phyloP scores from a whole-genome alignment of 2,329 filamentous ascomycete species.

The Hypoxylon sp. region DNA sequence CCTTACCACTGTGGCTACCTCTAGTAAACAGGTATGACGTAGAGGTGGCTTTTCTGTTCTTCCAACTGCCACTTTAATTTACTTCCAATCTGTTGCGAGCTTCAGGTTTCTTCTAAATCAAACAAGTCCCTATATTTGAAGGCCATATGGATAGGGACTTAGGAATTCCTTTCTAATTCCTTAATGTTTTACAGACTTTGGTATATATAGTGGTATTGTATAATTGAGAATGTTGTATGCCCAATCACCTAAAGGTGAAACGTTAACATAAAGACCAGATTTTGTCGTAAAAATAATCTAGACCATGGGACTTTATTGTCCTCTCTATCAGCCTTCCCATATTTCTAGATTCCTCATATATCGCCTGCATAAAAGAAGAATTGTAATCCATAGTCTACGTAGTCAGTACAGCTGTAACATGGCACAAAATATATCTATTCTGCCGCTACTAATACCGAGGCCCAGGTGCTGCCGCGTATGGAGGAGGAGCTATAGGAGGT shows the following conservation, averaged over 20 bases:
- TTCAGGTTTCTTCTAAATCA: too few species aligned
- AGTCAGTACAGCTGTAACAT: too few species aligned
- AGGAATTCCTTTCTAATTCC: not conserved
- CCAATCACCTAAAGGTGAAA: not conserved
- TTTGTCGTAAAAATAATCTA: not conserved
- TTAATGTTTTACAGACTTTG: not conserved
- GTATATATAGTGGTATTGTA: not conserved
- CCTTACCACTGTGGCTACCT: constrained; percentile 11
- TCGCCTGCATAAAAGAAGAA: not conserved
- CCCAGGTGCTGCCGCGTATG: constrained; percentile 25
- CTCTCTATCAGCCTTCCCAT: not conserved
- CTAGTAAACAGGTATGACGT: constrained; percentile 11
- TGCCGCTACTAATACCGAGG: constrained; percentile 3
- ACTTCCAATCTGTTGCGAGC: too few species aligned
- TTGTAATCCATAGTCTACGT: not conserved
- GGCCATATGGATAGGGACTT: not conserved
- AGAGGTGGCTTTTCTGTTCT: not conserved
- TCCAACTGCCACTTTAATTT: too few species aligned
- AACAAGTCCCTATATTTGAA: too few species aligned
- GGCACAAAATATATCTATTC: not conserved
- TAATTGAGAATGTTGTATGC: not conserved
- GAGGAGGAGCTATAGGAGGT: constrained; percentile 16
- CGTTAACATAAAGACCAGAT: not conserved
- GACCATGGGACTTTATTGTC: not conserved
- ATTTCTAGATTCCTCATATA: not conserved